Evolutionary conservation across 441 rosid genomes (phyloP), one percentile per base, ranked within the genome.

Genomic region (Flueggea neowawraea): DNA sequence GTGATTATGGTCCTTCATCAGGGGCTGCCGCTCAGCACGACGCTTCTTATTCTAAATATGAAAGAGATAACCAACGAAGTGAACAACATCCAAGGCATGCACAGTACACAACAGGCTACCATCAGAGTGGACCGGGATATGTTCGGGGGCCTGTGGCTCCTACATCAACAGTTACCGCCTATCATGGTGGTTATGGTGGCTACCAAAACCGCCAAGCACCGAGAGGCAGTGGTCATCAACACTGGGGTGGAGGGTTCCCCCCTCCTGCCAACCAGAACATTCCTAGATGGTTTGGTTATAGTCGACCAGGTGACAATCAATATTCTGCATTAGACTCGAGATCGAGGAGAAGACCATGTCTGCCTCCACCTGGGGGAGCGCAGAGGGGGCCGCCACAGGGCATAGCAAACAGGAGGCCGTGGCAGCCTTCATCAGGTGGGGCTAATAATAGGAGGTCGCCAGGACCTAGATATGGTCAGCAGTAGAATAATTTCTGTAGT

Each of bases 271-370:
- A 68, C 75, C 82, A 72, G 41, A 68, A 67, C 39, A 47, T 58
- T 14, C 65, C 81, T 31, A 47, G 80, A 64, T 74, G 70, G 13
- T 76, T 66, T 62, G 57, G 67, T 47, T 73, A 82, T 56, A 74
- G 64, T 62, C 86, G 79, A 61, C 74, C 65, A 39, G 69, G 78
- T 12, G 66, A 74, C 43, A 80, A 74, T 67, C 66, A 70, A 13
- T 82, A 33, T 64, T 62, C 84, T 15, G 67, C 77, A 2, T 51
- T 78, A 33, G 84, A 78, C 55, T 8, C 80, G 12, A 75, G 80
- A 47, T 55, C 64, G 8, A 52, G 68, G 47, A 69, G 63, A 16
- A 31, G 70, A 12, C 66, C 49, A 7, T 50, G 15, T 0, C 53
- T 33, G 36, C 43, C 47, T 17, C 58, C 22, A 5, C 57, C 64